These are phyloP conservation scores for Phlegmacium glaucopus DNA, from an alignment of 768 basidiomycete species.

Conservation along the genomic window DNA sequence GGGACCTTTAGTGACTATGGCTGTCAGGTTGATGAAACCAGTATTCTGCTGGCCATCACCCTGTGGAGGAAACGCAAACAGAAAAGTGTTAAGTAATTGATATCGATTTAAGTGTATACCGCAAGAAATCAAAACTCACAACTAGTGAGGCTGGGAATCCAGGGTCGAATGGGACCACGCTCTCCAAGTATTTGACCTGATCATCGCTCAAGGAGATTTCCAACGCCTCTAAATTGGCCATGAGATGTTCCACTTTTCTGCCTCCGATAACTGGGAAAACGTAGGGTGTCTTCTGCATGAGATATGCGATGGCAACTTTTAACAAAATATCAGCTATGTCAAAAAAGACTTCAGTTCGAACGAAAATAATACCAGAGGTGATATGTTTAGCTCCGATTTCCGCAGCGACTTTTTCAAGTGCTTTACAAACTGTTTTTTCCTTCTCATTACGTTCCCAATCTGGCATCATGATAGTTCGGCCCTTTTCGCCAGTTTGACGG, in stretches of 20 bases:
- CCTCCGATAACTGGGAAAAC: slow-evolving; percentile 53
- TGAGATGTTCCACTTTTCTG: slow-evolving; percentile 49
- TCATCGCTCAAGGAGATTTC: slow-evolving; percentile 40
- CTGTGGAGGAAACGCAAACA: no score
- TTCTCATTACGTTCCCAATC: slow-evolving; percentile 46
- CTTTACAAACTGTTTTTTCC: slow-evolving; percentile 39
- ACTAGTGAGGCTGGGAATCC: slow-evolving; percentile 42
- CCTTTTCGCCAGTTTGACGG: no score
- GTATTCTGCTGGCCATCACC: background rate
- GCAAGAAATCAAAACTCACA: slow-evolving; percentile 18
- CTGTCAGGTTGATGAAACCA: background rate
- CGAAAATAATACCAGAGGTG: slow-evolving; percentile 35
- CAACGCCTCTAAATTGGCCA: slow-evolving; percentile 48
- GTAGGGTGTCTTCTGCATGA: slow-evolving; percentile 50
- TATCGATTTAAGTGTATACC: background rate
- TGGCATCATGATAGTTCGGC: slow-evolving; percentile 25
- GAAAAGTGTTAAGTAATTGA: background rate
- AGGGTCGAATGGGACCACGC: slow-evolving; percentile 36
- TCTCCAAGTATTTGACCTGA: slow-evolving; percentile 45
- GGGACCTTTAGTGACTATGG: background rate
- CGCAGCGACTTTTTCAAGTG: slow-evolving; percentile 46
- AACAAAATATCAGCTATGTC: background rate
- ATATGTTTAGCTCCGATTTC: slow-evolving; percentile 47
- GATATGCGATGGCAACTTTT: slow-evolving; percentile 51
- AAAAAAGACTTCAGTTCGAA: background rate